These are phyloP conservation scores for Penicillium roqueforti DNA, from an alignment of 495 filamentous ascomycete genomes.

Conservation along the genomic window DNA sequence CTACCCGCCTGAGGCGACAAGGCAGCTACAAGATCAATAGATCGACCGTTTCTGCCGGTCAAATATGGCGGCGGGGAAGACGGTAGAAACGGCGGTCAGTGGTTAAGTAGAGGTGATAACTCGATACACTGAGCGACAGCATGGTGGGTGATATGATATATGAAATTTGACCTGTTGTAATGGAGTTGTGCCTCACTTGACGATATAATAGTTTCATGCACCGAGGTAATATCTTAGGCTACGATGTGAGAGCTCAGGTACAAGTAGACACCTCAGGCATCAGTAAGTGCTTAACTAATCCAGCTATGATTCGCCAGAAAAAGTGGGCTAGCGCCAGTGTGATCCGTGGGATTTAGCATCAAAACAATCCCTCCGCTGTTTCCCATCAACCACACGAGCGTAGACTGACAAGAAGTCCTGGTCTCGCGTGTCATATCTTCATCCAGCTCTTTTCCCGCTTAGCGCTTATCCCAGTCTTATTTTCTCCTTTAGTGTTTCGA, in stretches of 20 bases:
- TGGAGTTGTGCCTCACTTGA: neutral
- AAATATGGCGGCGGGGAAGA: neutral
- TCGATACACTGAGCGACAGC: neutral
- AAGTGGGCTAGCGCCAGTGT: constrained; percentile 26
- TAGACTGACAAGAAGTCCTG: constrained; percentile 17
- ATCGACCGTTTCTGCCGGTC: neutral
- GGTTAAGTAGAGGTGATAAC: neutral
- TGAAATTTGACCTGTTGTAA: neutral
- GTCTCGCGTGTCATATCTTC: constrained; percentile 8
- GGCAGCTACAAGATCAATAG: neutral
- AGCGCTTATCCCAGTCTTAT: constrained; percentile 7
- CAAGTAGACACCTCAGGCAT: constrained; percentile 15
- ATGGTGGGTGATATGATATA: neutral
- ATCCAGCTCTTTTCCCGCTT: constrained; percentile 4
- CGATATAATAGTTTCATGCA: constrained; percentile 8
- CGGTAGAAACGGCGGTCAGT: neutral
- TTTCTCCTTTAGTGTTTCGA: constrained; percentile 3
- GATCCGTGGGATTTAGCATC: constrained; percentile 45
- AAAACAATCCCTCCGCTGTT: constrained; percentile 36
- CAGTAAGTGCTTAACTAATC: constrained; percentile 16
- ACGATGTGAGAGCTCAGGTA: neutral
- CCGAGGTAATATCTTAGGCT: neutral
- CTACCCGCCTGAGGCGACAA: neutral
- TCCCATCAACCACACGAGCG: constrained; percentile 26
- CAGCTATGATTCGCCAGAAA: constrained; percentile 27